Percentiles rank a stretch among this genome's conserved stretches.
phyloP scores from a whole-genome alignment of 148 eudicot species.

The Mesembryanthemum crystallinum region DNA sequence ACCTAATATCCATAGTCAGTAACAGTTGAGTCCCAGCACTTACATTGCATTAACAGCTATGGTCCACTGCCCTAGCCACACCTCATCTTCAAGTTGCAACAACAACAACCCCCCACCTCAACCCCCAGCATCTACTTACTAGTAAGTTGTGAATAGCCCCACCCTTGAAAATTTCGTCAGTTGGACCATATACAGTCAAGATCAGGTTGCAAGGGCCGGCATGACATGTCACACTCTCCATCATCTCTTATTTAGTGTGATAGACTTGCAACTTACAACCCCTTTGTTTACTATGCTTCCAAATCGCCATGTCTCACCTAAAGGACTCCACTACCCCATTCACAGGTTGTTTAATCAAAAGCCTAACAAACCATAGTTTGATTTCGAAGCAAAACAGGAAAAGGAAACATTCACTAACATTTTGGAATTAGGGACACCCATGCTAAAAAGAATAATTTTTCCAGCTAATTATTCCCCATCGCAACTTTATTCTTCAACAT shows the following conservation, averaged over 20 bases:
- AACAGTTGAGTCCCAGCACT: neutral
- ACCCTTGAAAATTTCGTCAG: neutral
- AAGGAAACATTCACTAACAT: neutral
- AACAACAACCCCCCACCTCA: neutral
- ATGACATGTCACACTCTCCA: slow-evolving; percentile 1
- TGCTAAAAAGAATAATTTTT: neutral
- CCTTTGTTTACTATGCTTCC: neutral
- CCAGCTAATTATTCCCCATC: neutral
- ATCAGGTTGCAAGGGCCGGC: no score
- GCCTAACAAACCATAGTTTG: slow-evolving; percentile 2
- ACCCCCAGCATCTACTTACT: no score
- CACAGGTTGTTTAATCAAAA: neutral
- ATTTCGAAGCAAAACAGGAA: neutral
- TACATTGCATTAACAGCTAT: no score
- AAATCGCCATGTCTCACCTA: neutral
- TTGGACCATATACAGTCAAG: neutral
- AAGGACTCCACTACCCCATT: neutral
- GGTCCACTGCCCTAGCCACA: neutral
- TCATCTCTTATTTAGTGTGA: neutral
- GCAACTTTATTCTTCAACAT: neutral
- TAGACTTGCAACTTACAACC: neutral
- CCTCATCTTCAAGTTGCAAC: neutral
- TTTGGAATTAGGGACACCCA: neutral
- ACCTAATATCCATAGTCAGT: neutral
- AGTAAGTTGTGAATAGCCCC: neutral